phyloP scores from a whole-genome alignment of 192 early-diverging fungal genomes.

The Obelidium mucronatum region DNA sequence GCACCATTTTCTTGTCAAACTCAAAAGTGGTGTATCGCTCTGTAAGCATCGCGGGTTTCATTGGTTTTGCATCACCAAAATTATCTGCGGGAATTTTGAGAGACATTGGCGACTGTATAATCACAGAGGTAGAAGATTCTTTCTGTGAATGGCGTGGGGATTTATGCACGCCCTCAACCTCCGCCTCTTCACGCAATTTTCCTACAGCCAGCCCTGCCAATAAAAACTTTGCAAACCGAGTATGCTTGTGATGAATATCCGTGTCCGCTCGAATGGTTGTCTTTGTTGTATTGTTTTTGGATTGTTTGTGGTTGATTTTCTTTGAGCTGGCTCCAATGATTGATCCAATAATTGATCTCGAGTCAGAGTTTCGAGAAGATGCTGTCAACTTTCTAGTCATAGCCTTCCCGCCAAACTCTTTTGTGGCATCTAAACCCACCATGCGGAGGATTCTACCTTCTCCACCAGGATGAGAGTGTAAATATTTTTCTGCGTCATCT shows the following conservation, averaged over 20 bases:
- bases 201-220: constrained; percentile 42
- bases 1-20: constrained; percentile 9
- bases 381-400: too few relatives aligned
- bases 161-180: background rate
- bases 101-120: too few relatives aligned
- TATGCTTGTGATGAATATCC: too few relatives aligned
- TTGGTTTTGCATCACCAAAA: background rate
- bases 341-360: too few relatives aligned
- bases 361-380: too few relatives aligned
- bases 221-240: constrained; percentile 38
- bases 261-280: too few relatives aligned
- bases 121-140: too few relatives aligned
- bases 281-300: too few relatives aligned
- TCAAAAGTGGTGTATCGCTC: constrained; percentile 18
- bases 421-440: constrained; percentile 41
- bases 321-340: too few relatives aligned
- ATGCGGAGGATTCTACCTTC: background rate
- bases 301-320: too few relatives aligned
- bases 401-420: constrained; percentile 21
- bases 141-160: too few relatives aligned
- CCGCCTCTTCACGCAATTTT: constrained; percentile 17
- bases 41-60: background rate
- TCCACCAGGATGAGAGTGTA: constrained; percentile 41
- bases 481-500: constrained; percentile 44
- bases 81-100: background rate